Base-by-base conservation (phyloP, 2,329 filamentous ascomycete genomes). In the Fusarium siculi region DNA sequence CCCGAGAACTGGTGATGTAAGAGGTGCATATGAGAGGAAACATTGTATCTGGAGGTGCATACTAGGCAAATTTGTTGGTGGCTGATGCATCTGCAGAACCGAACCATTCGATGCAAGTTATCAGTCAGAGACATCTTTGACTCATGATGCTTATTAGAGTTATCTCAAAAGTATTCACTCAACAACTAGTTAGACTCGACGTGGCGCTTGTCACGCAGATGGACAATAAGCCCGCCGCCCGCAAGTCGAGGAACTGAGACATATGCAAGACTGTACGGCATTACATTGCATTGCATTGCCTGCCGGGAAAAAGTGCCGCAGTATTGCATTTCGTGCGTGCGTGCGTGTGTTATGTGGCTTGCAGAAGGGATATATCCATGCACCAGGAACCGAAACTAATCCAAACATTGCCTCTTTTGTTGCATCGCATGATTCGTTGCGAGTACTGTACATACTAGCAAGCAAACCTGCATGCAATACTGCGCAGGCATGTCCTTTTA, bases 1-100 rank as follows among this genome's bases (percentile, higher is more conserved):
- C 91, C 91, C 2, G 73, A 79, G 43, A 80, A 77, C 25, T 91
- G 89, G 89, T 88, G 74, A 66, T 55, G 58, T 16, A 40, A 42
- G 16, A 55, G 32, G 18, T 70, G 40, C 25, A 58, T 21, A 40
- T 61, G 36, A 15, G 23, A 43, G 47, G 40, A 47, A 40, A 47
- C 58, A 16, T 50, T 64, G 53, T 56, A 64, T 53, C 25, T 28
- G 36, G 19, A 25, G 25, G 32, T 52, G 46, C 54, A 47, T 54
- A 11, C 56, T 53, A 42, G 18, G 19, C 36, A 19, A 25, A 23
- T 34, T 25, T 40, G 58, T 70, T 69, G 66, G 66, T 69, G 66
- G 66, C 46, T 59, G 39, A 39, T 68, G 37, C 28, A 37, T 44
- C 36, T 39, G 19, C 30, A 28, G 30, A 54, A 34, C 59, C 18